Base-by-base conservation (phyloP, 106 monocot species). In the Dendrobium huoshanense region DNA sequence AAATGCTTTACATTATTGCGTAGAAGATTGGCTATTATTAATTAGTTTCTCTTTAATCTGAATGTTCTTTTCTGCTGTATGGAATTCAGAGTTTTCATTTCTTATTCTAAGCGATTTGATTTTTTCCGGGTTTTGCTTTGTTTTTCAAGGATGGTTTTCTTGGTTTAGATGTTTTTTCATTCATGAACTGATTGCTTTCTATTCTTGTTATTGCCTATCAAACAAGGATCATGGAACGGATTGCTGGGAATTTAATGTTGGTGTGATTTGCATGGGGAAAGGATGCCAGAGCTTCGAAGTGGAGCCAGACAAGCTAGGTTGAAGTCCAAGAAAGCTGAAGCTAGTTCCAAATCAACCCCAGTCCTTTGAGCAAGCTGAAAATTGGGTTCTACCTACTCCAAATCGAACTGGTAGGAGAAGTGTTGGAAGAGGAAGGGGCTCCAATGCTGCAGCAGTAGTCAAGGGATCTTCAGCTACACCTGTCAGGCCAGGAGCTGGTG, bases 201-300 rank as follows among this genome's bases (percentile, higher is more conserved):
- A 31, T 77, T 76, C 11, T 76, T 64, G 33, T 24, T 27, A 19
- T 37, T 75, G 61, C 7, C 20, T 65, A 41, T 33, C 59, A 78
- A 64, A 72, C 72, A 44, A 72, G 82, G 79, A 87, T 82, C 84
- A 84, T 76, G 84, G 75, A 73, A 81, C 77, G 79, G 74, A 72
- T 31, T n/a, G 42, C 40, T 27, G 15, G 83, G 79, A 83, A 87
- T 80, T 78, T 82, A 85, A 83, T 77, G 83, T 56, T 78, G 73
- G 80, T n/a, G 82, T 89, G 80, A 88, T 16, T 89, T 92, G 93
- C 85, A 93, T 92, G 98, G 98, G 90, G 85, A 90, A 87, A 95
- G 88, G 87, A 99, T 99, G 98, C 98, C 93, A 86, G 95, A 99
- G 86, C 81, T 99, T 91, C 80, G 93, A 88, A 99, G 98, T 81